These are phyloP conservation scores for Corymbia citriodora DNA, from an alignment of 441 rosid genomes.

Conservation along the genomic window DNA sequence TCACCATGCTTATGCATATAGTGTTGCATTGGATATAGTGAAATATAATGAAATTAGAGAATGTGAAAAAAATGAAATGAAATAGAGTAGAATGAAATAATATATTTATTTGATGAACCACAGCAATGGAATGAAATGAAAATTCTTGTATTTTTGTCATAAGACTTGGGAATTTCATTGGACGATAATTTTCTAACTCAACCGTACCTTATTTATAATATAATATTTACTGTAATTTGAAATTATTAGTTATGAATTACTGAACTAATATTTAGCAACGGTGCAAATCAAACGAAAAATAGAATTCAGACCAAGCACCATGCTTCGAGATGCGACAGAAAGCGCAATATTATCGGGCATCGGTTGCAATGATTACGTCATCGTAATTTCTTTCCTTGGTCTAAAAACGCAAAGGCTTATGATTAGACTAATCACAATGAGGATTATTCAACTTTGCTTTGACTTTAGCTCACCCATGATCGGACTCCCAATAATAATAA, in stretches of 20 bases:
- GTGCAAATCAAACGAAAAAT: background rate
- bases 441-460: background rate
- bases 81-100: no score
- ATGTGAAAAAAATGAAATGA: background rate
- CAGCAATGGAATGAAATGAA: background rate
- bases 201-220: no score
- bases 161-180: background rate
- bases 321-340: no score
- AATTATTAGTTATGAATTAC: no score
- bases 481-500: background rate
- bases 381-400: background rate
- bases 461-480: background rate
- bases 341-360: background rate
- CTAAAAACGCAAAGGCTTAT: background rate
- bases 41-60: no score
- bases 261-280: no score
- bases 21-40: accelerated
- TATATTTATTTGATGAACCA: no score
- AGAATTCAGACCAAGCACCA: no score
- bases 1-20: background rate
- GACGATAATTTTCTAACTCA: background rate
- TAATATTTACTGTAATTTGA: no score
- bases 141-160: background rate
- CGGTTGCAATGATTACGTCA: background rate
- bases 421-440: background rate